Evolutionary conservation across 495 filamentous ascomycete genomes (phyloP).

Genomic region (Aspergillus haitiensis): DNA sequence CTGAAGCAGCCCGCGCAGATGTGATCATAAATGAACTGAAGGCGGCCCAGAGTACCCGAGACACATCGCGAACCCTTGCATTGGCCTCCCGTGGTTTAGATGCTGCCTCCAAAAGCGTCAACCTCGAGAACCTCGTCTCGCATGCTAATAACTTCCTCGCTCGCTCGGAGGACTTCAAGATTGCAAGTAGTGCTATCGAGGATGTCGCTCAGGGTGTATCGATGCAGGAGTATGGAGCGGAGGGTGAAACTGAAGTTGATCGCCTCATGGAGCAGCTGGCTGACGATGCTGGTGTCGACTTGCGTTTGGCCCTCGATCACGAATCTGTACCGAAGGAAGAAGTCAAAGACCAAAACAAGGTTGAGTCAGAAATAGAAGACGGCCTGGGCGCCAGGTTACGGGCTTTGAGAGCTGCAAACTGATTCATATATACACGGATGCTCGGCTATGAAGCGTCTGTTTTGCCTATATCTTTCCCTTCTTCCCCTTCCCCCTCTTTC

Average conservation of each 20-base stretch:
- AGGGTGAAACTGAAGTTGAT: constrained; percentile 49
- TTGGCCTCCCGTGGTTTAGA: constrained; percentile 46
- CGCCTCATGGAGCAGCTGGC: constrained; percentile 51
- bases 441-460: too few species aligned
- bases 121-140: constrained; percentile 44
- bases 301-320: constrained; percentile 43
- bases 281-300: constrained; percentile 49
- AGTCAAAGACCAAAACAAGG: constrained; percentile 39
- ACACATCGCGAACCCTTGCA: constrained; percentile 47
- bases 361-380: constrained; percentile 44
- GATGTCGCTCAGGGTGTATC: constrained; percentile 49
- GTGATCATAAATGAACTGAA: constrained; percentile 54
- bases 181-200: constrained; percentile 47
- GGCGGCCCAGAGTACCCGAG: constrained; percentile 48
- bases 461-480: too few species aligned
- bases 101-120: constrained; percentile 47
- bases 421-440: not conserved
- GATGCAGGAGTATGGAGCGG: constrained; percentile 50
- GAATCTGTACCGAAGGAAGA: constrained; percentile 41
- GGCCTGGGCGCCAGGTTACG: constrained; percentile 44
- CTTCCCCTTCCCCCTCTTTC: not conserved
- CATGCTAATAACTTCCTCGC: constrained; percentile 52
- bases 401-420: constrained; percentile 45
- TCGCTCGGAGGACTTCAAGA: constrained; percentile 50
- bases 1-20: constrained; percentile 49